Conservation (phyloP, 257 asterid genomes). For the Solanum ossicruentum region DNA sequence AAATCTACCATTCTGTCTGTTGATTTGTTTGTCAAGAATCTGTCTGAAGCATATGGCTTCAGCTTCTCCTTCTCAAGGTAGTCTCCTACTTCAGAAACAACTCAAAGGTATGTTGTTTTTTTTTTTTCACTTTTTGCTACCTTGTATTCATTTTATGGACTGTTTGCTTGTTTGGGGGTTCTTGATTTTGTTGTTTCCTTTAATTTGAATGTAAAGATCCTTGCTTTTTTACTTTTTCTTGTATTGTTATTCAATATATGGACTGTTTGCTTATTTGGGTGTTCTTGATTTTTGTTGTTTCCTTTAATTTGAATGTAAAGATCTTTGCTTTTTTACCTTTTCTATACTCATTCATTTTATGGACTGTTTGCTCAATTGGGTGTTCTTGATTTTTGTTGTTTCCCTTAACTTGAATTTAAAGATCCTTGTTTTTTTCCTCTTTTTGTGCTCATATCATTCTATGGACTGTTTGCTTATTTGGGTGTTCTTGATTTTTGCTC, state of each 20-base stretch:
- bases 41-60: constrained; percentile 43
- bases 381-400: background rate
- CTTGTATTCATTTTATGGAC: background rate
- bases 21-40: constrained; percentile 1
- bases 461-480: background rate
- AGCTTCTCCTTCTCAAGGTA: constrained; percentile 77
- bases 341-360: background rate
- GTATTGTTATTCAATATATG: background rate
- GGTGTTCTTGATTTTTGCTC: background rate
- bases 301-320: background rate
- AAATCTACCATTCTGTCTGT: background rate
- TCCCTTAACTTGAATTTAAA: background rate
- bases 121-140: background rate
- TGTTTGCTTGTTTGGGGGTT: background rate
- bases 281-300: background rate
- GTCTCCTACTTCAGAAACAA: constrained; percentile 88
- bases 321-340: background rate
- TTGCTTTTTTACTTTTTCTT: background rate
- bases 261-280: background rate
- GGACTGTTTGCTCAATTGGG: background rate
- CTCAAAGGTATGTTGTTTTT: constrained; percentile 42
- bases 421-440: background rate
- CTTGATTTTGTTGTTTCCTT: background rate
- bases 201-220: background rate
- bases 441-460: background rate